Base-by-base conservation (phyloP, 1,284 basidiomycete species). In the Austroboletus rostrupii region DNA sequence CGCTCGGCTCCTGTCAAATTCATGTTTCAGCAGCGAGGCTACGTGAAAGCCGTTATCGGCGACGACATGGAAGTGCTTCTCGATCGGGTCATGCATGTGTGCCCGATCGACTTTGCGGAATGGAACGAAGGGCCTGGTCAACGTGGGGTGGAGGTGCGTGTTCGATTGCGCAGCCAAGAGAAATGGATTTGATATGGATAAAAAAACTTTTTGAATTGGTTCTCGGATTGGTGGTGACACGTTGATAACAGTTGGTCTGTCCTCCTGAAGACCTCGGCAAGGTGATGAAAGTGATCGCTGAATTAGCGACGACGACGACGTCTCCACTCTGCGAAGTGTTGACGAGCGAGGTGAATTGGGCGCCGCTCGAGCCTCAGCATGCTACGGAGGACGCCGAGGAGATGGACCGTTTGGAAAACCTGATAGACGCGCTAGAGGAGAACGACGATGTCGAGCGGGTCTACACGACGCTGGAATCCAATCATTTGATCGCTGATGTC, bases 1-100 rank as follows among this genome's bases (percentile, higher is more conserved):
- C 86, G 83, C 21, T 71, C 86, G 44, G 77, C 90, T 2, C 80
- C 87, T 2, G 87, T 91, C 14, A 77, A 78, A 43, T 93, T 85
- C 67, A 79, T 92, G 74, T 93, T 92, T 62, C 74, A 81, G 53
- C 78, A 83, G 47, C 77, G 79, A 62, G 90, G 87, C 11, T 70
- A 77, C 39, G 79, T 92, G 38, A 76, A 75, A 48, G 72, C 89
- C n/a, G 60, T 71, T 14, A 58, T 82, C 8, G 71, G 72, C 33
- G 72, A 72, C 29, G 73, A 78, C 47, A 75, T 77, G 56, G 72
- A 73, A 17, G 61, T 65, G 10, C 64, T 72, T 23, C 57, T 77
- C 26, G 80, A 81, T 46, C 61, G 66, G 31, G 59, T 83, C n/a
- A 72, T 85, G 51, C 73, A 79, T 31, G 70, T 76, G 29, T 81